These are phyloP conservation scores for Cyclotella choctawhatcheeana DNA, from an alignment of 108 stramenopile species.

Conservation along the genomic window DNA sequence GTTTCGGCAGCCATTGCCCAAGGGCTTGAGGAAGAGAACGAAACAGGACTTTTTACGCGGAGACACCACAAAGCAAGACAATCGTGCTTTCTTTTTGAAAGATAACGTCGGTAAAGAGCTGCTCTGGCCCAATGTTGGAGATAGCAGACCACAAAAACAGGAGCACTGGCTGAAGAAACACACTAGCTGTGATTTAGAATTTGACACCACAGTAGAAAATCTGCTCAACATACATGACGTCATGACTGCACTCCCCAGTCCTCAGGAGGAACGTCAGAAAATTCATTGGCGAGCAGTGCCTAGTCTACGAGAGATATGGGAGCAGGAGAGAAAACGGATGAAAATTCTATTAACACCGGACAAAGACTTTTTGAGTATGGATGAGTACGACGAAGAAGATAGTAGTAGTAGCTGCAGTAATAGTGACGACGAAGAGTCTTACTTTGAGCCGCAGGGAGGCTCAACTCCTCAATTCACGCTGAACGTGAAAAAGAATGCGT, in stretches of 20 bases:
- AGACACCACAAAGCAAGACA: constrained; percentile 10
- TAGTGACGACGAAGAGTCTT: constrained; percentile 18
- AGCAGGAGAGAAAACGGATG: constrained; percentile 80
- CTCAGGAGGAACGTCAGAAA: constrained; percentile 58
- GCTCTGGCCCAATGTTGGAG: constrained; percentile 27
- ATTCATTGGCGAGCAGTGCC: constrained; percentile 91
- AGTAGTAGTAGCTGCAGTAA: constrained; percentile 7
- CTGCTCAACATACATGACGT: constrained; percentile 73
- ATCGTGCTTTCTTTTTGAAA: constrained; percentile 27
- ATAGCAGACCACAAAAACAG: neutral
- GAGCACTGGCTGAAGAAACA: constrained; percentile 58
- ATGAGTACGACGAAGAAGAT: constrained; percentile 22
- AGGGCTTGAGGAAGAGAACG: constrained; percentile 33
- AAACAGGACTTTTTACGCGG: constrained; percentile 32
- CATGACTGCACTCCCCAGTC: constrained; percentile 60
- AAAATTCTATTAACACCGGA: constrained; percentile 61
- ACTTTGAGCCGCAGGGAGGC: neutral
- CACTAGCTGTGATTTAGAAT: constrained; percentile 79
- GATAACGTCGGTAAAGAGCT: constrained; percentile 28
- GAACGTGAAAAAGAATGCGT: constrained; percentile 69
- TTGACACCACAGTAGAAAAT: constrained; percentile 72
- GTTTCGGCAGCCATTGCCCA: constrained; percentile 66
- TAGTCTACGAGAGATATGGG: constrained; percentile 87
- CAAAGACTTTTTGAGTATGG: constrained; percentile 70
- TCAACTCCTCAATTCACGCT: constrained; percentile 64